phyloP scores from a whole-genome alignment of 179 eudicot species.

The Patellifolia procumbens region DNA sequence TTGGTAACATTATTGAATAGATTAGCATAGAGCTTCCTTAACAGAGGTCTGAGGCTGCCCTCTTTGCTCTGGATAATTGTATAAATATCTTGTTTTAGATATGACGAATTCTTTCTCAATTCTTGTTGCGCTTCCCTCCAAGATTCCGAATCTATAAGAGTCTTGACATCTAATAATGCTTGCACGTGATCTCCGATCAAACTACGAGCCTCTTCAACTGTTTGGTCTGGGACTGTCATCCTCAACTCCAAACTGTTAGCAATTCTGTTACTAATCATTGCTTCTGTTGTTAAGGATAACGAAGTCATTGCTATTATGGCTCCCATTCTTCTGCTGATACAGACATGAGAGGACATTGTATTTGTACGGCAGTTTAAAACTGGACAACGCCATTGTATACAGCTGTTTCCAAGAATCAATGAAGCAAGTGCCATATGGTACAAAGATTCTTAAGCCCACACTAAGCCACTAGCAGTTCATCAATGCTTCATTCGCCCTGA shows the following conservation, averaged over 20 bases:
- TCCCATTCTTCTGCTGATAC: conserved; percentile 34
- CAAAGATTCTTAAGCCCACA: conserved; percentile 1
- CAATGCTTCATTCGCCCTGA: conserved; percentile 14
- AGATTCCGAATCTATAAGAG: conserved; percentile 39
- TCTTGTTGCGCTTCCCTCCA: conserved; percentile 66
- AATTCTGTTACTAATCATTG: conserved; percentile 13
- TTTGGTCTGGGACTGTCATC: conserved; percentile 70
- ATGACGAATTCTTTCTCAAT: conserved; percentile 47
- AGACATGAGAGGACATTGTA: background rate
- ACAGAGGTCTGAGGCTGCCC: conserved; percentile 49
- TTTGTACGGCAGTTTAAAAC: conserved; percentile 16
- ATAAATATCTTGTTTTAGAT: conserved; percentile 63
- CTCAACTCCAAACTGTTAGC: conserved; percentile 53
- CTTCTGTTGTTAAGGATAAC: conserved; percentile 29
- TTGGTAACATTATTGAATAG: conserved; percentile 64
- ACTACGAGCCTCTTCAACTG: conserved; percentile 64
- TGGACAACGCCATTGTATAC: conserved; percentile 6
- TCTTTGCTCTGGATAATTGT: conserved; percentile 69
- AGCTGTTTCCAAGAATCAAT: conserved; percentile 11
- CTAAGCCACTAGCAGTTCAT: background rate
- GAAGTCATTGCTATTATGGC: conserved; percentile 18
- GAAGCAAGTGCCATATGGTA: conserved; percentile 29
- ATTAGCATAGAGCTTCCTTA: conserved; percentile 59
- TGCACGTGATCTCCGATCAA: conserved; percentile 42
- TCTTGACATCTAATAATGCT: conserved; percentile 49